Evolutionary conservation across 1,139 yeast species (phyloP).

Genomic region (Scheffersomyces segobiensis): DNA sequence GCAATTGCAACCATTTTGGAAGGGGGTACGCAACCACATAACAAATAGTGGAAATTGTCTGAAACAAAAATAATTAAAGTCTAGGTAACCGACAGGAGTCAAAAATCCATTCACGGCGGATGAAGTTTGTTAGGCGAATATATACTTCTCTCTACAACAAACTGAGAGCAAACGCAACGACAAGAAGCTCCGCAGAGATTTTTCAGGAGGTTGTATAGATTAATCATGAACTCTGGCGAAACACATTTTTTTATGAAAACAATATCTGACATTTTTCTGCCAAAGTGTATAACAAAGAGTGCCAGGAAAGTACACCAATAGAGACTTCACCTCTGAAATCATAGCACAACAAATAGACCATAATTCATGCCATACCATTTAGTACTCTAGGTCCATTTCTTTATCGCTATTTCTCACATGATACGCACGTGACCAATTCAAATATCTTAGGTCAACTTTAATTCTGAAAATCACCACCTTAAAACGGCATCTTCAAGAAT

Average conservation of each 20-base stretch:
- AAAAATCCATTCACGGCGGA: not conserved
- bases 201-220: not conserved
- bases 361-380: not conserved
- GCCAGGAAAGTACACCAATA: not conserved
- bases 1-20: conserved; percentile 3
- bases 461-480: not conserved
- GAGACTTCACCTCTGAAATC: not conserved
- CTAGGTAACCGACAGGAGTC: not conserved
- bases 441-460: not conserved
- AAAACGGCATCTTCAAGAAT: not conserved
- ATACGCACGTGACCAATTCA: not conserved
- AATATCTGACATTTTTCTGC: not conserved
- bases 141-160: not conserved
- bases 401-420: not conserved
- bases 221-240: not conserved
- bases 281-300: not conserved
- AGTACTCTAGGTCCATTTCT: not conserved
- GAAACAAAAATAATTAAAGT: not conserved
- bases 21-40: not conserved
- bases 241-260: not conserved
- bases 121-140: not conserved
- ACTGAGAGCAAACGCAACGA: not conserved
- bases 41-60: not conserved
- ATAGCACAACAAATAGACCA: not conserved
- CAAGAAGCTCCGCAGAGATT: too few relatives aligned